Evolutionary conservation across 169 alveolate genomes (phyloP).

Genomic region (Eimeria sp.): DNA sequence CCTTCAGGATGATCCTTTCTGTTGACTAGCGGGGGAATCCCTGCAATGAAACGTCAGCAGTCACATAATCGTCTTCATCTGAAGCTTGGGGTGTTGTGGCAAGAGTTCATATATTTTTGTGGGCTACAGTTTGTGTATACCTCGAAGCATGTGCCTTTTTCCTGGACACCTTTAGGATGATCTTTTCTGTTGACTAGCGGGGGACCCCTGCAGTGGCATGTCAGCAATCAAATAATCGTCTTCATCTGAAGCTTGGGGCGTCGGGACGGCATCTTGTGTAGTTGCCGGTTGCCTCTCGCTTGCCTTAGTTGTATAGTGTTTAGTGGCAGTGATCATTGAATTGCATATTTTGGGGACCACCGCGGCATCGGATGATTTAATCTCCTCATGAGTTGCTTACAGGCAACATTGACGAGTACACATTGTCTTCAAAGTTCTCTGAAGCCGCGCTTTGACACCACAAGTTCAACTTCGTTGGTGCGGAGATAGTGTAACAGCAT

Average conservation of each 20-base stretch:
- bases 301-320: not conserved
- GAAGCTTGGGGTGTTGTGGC: not conserved
- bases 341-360: not conserved
- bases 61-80: conserved; percentile 51
- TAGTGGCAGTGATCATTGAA: not conserved
- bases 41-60: conserved; percentile 43
- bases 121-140: not conserved
- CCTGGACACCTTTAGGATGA: conserved; percentile 9
- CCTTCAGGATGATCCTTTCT: not conserved
- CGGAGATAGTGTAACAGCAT: not conserved
- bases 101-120: not conserved
- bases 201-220: conserved; percentile 22
- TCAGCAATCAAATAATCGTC: conserved; percentile 45
- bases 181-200: conserved; percentile 29
- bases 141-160: not conserved
- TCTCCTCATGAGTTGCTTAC: conserved; percentile 5
- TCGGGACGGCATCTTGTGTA: not conserved
- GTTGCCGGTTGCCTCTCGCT: no score
- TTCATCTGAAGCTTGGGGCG: conserved; percentile 12
- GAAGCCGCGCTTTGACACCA: not conserved
- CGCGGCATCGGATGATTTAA: conserved; percentile 32
- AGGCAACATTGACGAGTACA: conserved; percentile 20
- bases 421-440: conserved; percentile 66
- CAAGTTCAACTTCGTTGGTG: not conserved
- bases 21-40: conserved; percentile 42